These are phyloP conservation scores for Ilyonectria sp. DNA, from an alignment of 2,329 filamentous ascomycete genomes.

Conservation along the genomic window DNA sequence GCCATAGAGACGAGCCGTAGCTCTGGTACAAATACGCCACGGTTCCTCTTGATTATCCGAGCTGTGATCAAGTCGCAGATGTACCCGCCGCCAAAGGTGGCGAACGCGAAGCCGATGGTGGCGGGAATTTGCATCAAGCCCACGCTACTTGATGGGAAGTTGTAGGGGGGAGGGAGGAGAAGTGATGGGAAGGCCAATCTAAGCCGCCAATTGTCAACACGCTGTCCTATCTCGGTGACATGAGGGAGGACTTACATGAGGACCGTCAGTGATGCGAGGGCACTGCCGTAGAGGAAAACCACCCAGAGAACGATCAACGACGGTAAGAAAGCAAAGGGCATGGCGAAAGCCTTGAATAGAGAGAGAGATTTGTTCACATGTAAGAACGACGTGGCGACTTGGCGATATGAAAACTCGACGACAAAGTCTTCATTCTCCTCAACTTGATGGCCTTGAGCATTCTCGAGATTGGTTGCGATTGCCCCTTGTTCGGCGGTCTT, in stretches of 20 bases:
- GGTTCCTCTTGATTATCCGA: too few relatives aligned
- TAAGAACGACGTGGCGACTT: conserved; percentile 5
- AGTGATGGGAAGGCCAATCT: conserved; percentile 8
- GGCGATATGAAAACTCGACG: neutral
- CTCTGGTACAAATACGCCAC: too few relatives aligned
- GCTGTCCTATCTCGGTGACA: too few relatives aligned
- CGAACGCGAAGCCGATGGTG: too few relatives aligned
- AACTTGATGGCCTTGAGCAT: neutral
- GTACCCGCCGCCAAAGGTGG: too few relatives aligned
- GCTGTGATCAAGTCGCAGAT: too few relatives aligned
- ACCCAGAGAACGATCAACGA: conserved; percentile 1
- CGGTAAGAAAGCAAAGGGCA: conserved; percentile 7
- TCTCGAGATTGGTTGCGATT: neutral
- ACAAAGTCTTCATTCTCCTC: neutral
- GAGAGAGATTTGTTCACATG: neutral
- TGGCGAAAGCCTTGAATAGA: neutral
- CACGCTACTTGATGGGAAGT: neutral
- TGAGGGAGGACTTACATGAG: conserved; percentile 3
- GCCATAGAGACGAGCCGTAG: too few relatives aligned
- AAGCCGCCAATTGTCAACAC: too few relatives aligned
- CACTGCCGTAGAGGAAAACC: conserved; percentile 5
- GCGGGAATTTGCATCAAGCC: too few relatives aligned
- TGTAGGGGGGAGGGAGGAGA: too few relatives aligned
- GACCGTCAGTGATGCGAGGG: conserved; percentile 1
- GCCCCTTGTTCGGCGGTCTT: neutral